phyloP scores from a whole-genome alignment of 441 rosid genomes.

The Gossypium gossypioides region DNA sequence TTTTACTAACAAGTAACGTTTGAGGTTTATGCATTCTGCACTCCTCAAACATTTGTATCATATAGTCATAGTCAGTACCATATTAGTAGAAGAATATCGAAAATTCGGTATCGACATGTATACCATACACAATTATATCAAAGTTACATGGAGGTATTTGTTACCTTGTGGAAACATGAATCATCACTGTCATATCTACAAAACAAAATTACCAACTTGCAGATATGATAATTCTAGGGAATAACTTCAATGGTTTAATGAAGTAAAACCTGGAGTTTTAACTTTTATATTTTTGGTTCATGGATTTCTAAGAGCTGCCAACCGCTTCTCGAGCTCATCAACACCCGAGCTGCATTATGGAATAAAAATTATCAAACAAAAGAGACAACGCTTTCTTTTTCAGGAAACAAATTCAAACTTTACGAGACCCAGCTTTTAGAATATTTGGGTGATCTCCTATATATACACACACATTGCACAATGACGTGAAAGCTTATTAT shows the following conservation, averaged over 20 bases:
- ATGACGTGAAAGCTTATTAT: neutral
- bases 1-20: neutral
- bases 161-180: neutral
- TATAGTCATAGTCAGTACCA: too few relatives aligned
- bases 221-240: neutral
- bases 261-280: neutral
- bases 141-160: neutral
- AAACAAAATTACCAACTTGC: neutral
- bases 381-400: neutral
- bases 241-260: neutral
- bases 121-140: neutral
- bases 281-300: conserved; percentile 14
- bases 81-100: too few relatives aligned
- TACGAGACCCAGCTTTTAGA: neutral
- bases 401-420: neutral
- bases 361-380: neutral
- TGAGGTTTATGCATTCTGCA: neutral
- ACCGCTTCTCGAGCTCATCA: conserved; percentile 70
- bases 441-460: neutral
- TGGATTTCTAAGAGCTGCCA: conserved; percentile 76
- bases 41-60: too few relatives aligned
- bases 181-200: neutral
- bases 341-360: conserved; percentile 50
- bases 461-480: neutral
- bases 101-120: neutral